phyloP scores from a whole-genome alignment of 768 basidiomycete species.

The Crepidotus variabilis region DNA sequence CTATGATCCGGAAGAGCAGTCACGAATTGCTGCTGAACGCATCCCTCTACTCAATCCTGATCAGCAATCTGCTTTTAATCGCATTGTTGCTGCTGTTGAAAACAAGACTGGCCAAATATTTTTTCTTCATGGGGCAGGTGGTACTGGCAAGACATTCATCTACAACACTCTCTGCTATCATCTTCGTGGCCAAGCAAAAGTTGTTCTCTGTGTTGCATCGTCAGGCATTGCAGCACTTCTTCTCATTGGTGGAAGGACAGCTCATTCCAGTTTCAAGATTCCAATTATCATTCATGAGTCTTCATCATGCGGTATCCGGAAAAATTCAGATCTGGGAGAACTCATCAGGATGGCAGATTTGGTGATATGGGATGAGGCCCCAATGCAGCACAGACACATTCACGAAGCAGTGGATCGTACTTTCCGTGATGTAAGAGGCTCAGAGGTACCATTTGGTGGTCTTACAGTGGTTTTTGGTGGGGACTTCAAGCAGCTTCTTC shows the following conservation, averaged over 20 bases:
- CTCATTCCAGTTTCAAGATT: constrained; percentile 47
- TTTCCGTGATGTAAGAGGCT: constrained; percentile 24
- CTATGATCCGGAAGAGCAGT: constrained; percentile 25
- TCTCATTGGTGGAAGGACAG: constrained; percentile 39
- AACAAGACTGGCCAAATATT: constrained; percentile 19
- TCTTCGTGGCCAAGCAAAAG: constrained; percentile 20
- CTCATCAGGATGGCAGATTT: constrained; percentile 25
- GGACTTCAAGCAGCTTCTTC: constrained; percentile 43
- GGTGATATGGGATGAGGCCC: constrained; percentile 43
- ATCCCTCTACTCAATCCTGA: constrained; percentile 24
- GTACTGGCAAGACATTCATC: constrained; percentile 43
- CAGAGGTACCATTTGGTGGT: constrained; percentile 33
- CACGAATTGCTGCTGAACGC: background rate
- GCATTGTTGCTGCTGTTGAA: constrained; percentile 24
- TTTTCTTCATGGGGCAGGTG: constrained; percentile 42
- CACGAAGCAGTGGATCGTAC: constrained; percentile 35
- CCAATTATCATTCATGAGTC: constrained; percentile 23
- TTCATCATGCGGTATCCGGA: constrained; percentile 24
- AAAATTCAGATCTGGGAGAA: constrained; percentile 20
- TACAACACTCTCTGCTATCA: constrained; percentile 29
- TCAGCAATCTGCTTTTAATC: constrained; percentile 26
- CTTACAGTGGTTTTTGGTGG: constrained; percentile 40
- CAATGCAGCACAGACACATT: constrained; percentile 31
- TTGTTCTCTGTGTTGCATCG: constrained; percentile 46
- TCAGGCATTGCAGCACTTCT: constrained; percentile 46